Percentiles rank a stretch among this genome's conserved stretches.
Evolutionary conservation across 2,329 filamentous ascomycete species (phyloP).

Genomic region (Ceratocystis huliohia): DNA sequence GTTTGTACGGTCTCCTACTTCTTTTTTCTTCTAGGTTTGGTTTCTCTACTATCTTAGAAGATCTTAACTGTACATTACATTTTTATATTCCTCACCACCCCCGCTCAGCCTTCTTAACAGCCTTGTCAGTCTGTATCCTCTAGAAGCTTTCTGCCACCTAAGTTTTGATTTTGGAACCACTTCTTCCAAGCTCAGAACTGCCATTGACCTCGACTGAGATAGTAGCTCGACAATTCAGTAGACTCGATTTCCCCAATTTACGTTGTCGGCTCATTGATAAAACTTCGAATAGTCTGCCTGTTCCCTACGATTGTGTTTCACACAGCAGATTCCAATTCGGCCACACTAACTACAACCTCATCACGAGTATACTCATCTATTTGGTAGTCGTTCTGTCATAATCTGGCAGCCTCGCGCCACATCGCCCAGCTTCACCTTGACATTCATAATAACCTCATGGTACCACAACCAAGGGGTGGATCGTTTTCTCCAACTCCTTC

Average conservation of each 20-base stretch:
- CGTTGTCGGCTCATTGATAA: not conserved
- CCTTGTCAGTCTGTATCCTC: constrained; percentile 3
- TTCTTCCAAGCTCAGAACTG: not conserved
- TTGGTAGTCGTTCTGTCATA: constrained; percentile 4
- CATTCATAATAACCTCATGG: constrained; percentile 38
- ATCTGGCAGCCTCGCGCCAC: constrained; percentile 19
- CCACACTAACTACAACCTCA: not conserved
- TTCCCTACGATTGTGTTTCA: not conserved
- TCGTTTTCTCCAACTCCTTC: constrained; percentile 49
- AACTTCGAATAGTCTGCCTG: not conserved
- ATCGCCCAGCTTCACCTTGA: constrained; percentile 24
- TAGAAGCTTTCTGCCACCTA: not conserved
- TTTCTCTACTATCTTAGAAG: not conserved
- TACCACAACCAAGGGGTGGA: constrained; percentile 49
- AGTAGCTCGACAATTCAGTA: not conserved
- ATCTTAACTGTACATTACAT: not conserved
- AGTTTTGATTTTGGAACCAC: not conserved
- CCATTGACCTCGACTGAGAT: not conserved
- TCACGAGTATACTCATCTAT: not conserved
- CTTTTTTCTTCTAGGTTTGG: not conserved
- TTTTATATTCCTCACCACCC: not conserved
- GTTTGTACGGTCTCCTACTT: not conserved
- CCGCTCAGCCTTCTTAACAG: constrained; percentile 16
- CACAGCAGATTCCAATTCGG: not conserved
- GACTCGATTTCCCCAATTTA: not conserved